These are phyloP conservation scores for Coprinopsis strossmayeri DNA, from an alignment of 768 basidiomycete species.

Conservation along the genomic window DNA sequence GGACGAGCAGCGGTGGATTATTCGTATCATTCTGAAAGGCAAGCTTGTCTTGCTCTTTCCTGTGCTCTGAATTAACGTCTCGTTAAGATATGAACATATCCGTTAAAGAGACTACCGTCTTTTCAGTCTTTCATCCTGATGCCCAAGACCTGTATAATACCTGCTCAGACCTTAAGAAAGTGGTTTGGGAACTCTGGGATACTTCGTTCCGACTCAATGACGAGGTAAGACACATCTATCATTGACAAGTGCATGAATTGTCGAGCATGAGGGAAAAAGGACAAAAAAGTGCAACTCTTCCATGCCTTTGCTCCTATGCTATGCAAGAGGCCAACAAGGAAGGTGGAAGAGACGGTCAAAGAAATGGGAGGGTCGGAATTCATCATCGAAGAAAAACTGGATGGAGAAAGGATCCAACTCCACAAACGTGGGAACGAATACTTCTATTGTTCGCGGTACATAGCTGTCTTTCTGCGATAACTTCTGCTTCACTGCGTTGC, in stretches of 20 bases:
- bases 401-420: constrained; percentile 94
- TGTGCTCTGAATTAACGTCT: background rate
- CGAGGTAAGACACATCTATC: too few relatives aligned
- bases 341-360: constrained; percentile 77
- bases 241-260: too few relatives aligned
- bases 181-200: constrained; percentile 85
- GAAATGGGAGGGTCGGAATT: constrained; percentile 78
- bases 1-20: constrained; percentile 91
- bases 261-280: too few relatives aligned
- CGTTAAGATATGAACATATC: constrained; percentile 80
- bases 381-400: constrained; percentile 94
- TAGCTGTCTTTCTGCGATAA: too few relatives aligned
- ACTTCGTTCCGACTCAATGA: constrained; percentile 58
- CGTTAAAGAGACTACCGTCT: constrained; percentile 90
- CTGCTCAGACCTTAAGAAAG: constrained; percentile 92
- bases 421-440: constrained; percentile 91
- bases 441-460: constrained; percentile 84
- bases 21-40: constrained; percentile 96
- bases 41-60: background rate
- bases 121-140: constrained; percentile 89
- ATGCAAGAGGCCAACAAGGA: constrained; percentile 80
- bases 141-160: constrained; percentile 93
- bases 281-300: constrained; percentile 79
- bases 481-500: too few relatives aligned
- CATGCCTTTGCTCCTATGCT: constrained; percentile 92